phyloP scores from a whole-genome alignment of 2,329 filamentous ascomycete species.

The Trichophaea hybrida region DNA sequence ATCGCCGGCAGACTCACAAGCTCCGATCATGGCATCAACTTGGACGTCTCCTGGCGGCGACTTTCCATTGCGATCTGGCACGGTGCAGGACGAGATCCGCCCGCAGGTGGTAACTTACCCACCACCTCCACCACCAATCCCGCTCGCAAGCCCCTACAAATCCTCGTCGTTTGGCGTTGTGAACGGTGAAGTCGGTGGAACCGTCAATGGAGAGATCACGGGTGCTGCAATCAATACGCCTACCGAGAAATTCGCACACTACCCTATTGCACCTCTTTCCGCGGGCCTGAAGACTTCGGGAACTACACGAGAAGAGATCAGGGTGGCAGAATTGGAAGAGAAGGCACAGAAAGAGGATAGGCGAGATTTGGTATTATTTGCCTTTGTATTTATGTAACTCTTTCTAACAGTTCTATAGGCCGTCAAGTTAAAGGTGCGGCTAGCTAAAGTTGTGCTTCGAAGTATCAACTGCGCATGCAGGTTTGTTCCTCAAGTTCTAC shows the following conservation, averaged over 20 bases:
- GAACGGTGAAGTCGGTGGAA: slow-evolving; percentile 18
- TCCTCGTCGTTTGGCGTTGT: slow-evolving; percentile 13
- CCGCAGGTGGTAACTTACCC: slow-evolving; percentile 1
- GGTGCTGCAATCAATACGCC: slow-evolving; percentile 13
- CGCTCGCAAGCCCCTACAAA: slow-evolving; percentile 4
- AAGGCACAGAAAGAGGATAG: slow-evolving; percentile 48
- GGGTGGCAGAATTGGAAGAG: slow-evolving; percentile 59
- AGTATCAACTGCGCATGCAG: slow-evolving; percentile 91
- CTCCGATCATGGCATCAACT: slow-evolving; percentile 14
- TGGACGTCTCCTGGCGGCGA: not conserved
- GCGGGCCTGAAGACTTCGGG: slow-evolving; percentile 3
- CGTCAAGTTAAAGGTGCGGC: slow-evolving; percentile 43
- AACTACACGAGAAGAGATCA: slow-evolving; percentile 53
- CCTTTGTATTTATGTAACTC: not conserved
- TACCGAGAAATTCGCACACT: slow-evolving; percentile 2
- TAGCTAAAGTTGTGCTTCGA: slow-evolving; percentile 90
- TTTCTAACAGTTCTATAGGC: slow-evolving; percentile 7
- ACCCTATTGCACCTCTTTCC: slow-evolving; percentile 1
- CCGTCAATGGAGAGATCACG: slow-evolving; percentile 6
- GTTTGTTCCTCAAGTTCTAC: slow-evolving; percentile 69
- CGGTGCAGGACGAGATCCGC: not conserved
- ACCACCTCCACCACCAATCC: slow-evolving; percentile 9
- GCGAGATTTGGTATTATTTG: slow-evolving; percentile 14
- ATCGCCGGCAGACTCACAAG: slow-evolving; percentile 21
- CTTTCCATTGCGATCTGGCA: not conserved